Percentiles rank a stretch among this genome's conserved stretches.
Evolutionary conservation across 2,329 filamentous ascomycete genomes (phyloP).

Genomic region (Bisporella sp.): DNA sequence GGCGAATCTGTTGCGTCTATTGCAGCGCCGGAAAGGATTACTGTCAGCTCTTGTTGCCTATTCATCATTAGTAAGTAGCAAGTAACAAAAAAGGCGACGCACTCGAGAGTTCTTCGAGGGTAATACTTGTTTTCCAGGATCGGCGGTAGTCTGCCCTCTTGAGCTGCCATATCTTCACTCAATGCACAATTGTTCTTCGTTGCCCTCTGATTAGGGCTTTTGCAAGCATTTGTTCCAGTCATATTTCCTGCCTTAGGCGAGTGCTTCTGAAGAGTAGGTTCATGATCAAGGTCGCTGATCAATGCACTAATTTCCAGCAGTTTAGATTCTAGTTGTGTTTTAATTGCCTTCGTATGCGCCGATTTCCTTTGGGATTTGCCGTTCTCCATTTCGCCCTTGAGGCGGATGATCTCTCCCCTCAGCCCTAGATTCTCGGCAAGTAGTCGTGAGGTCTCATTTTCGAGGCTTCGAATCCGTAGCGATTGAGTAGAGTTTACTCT

Average conservation of each 20-base stretch:
- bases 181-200: slow-evolving; percentile 36
- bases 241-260: slow-evolving; percentile 32
- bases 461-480: slow-evolving; percentile 67
- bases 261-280: slow-evolving; percentile 47
- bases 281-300: slow-evolving; percentile 57
- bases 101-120: slow-evolving; percentile 64
- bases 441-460: slow-evolving; percentile 67
- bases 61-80: slow-evolving; percentile 7
- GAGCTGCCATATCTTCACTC: slow-evolving; percentile 28
- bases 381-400: slow-evolving; percentile 61
- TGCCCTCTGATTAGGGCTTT: slow-evolving; percentile 45
- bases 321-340: slow-evolving; percentile 64
- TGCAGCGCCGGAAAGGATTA: slow-evolving; percentile 16
- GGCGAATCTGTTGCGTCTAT: slow-evolving; percentile 50
- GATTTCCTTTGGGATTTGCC: slow-evolving; percentile 52
- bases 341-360: slow-evolving; percentile 63
- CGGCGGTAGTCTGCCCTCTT: slow-evolving; percentile 46
- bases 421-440: slow-evolving; percentile 74
- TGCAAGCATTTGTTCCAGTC: slow-evolving; percentile 30
- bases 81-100: slow-evolving; percentile 24
- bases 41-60: slow-evolving; percentile 25
- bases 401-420: slow-evolving; percentile 60
- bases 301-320: slow-evolving; percentile 62
- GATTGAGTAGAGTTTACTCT: slow-evolving; percentile 72
- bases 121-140: slow-evolving; percentile 66